Conservation (phyloP, 2,329 filamentous ascomycete genomes). For the Epichloe aotearoae region DNA sequence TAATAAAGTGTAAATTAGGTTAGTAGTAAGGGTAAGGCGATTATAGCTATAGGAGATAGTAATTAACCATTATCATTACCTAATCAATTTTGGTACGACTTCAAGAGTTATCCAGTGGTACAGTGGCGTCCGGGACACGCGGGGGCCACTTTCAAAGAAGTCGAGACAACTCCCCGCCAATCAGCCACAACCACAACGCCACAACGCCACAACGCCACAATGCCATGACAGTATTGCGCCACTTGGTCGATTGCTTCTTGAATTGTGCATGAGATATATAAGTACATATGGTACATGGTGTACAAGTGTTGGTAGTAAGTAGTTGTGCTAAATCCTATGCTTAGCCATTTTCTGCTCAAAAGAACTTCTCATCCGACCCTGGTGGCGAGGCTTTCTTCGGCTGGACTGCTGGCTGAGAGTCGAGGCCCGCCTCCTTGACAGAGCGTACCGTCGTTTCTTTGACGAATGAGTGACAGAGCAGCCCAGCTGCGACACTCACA, state of each 20-base stretch:
- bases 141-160: no score
- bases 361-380: not conserved
- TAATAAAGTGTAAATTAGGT: no score
- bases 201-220: no score
- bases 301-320: not conserved
- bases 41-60: no score
- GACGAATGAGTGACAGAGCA: slow-evolving; percentile 61
- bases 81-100: no score
- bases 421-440: not conserved
- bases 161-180: no score
- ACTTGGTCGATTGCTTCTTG: not conserved
- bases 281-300: not conserved
- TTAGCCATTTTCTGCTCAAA: not conserved
- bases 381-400: not conserved
- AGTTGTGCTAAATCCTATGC: not conserved
- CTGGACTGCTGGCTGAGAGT: not conserved
- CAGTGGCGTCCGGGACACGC: no score
- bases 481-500: slow-evolving; percentile 73
- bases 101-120: no score
- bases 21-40: no score
- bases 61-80: no score
- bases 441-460: slow-evolving; percentile 15
- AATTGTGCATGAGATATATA: not conserved
- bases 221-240: no score
- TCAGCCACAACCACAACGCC: no score